These are phyloP conservation scores for Forsythia suspensa DNA, from an alignment of 257 asterid species.

Conservation along the genomic window DNA sequence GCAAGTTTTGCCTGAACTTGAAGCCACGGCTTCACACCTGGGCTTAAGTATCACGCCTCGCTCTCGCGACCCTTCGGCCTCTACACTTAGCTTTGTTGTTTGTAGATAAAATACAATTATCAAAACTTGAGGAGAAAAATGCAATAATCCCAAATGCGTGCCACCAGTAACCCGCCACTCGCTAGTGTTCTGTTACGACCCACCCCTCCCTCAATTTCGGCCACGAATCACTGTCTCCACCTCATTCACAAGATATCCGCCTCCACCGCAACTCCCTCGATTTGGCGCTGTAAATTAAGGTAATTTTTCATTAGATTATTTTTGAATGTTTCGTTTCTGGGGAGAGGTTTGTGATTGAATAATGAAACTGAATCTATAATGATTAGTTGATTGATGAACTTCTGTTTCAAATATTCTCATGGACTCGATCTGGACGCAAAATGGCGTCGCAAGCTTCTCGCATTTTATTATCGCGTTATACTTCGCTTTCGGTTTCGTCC, in stretches of 20 bases:
- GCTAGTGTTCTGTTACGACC: neutral
- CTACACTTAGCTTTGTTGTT: too few species aligned
- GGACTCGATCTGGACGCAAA: slow-evolving; percentile 35
- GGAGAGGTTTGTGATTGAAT: neutral
- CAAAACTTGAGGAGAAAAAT: too few species aligned
- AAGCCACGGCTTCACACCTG: too few species aligned
- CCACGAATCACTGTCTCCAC: neutral
- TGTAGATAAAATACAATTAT: too few species aligned
- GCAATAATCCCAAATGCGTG: neutral
- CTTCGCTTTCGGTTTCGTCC: slow-evolving; percentile 7
- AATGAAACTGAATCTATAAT: neutral
- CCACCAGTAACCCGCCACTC: neutral
- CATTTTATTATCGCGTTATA: neutral
- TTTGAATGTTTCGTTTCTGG: neutral
- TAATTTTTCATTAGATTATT: neutral
- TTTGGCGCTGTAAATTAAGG: neutral
- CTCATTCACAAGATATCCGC: neutral
- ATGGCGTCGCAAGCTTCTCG: neutral
- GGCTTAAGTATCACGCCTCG: too few species aligned
- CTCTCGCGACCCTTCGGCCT: too few species aligned
- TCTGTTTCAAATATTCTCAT: slow-evolving; percentile 18
- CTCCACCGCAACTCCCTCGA: neutral
- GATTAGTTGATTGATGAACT: slow-evolving; percentile 13
- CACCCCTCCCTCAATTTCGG: neutral
- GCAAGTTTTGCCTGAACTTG: too few species aligned